Percentiles rank a stretch among this genome's conserved stretches.
These are phyloP conservation scores for Typha latifolia DNA, from an alignment of 176 grass and related monocot genomes.

Conservation along the genomic window DNA sequence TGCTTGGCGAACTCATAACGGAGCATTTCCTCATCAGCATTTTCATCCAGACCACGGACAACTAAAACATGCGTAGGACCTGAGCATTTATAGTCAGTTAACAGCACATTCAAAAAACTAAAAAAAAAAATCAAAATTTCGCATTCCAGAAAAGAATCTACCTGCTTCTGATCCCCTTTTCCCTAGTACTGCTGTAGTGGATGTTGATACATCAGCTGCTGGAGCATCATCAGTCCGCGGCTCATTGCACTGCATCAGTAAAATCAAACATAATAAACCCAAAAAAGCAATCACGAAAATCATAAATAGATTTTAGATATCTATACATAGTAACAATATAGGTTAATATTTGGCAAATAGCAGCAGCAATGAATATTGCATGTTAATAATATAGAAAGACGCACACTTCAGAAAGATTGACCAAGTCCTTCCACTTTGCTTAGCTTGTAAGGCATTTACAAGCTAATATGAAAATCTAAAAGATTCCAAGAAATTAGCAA, in stretches of 20 bases:
- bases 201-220: conserved; percentile 56
- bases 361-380: too few relatives aligned
- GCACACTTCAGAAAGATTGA: too few relatives aligned
- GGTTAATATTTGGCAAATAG: not conserved
- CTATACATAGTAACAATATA: not conserved
- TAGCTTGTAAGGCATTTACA: too few relatives aligned
- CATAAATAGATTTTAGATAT: conserved; percentile 1
- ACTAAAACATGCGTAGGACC: conserved; percentile 99
- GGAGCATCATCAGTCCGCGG: conserved; percentile 80
- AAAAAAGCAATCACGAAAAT: conserved; percentile 12
- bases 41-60: conserved; percentile 92
- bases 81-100: conserved; percentile 26
- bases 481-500: too few relatives aligned
- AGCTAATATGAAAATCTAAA: too few relatives aligned
- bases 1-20: conserved; percentile 97
- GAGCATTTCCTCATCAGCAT: conserved; percentile 98
- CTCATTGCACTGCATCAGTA: conserved; percentile 72
- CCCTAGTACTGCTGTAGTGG: conserved; percentile 34
- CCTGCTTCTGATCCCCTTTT: conserved; percentile 81
- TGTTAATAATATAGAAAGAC: too few relatives aligned
- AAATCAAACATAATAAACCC: conserved; percentile 11
- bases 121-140: conserved; percentile 19
- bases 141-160: conserved; percentile 26
- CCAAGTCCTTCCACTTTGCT: too few relatives aligned
- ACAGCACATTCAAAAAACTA: conserved; percentile 10